Evolutionary conservation across 1,284 basidiomycete genomes (phyloP).

Genomic region (Heliocybe sulcata): DNA sequence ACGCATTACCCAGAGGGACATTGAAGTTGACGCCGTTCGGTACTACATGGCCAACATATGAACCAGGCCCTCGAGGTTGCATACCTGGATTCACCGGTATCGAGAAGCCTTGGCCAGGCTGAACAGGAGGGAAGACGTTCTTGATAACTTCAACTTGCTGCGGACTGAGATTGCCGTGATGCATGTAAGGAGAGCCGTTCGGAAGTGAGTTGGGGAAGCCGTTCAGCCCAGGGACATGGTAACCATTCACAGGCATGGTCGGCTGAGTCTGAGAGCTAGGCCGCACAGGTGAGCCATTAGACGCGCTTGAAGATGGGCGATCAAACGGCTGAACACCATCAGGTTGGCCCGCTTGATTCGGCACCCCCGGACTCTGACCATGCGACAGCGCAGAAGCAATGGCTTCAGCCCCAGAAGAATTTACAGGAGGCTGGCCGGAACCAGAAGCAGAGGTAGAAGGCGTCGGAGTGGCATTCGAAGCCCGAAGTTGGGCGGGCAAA

Average conservation of each 20-base stretch:
- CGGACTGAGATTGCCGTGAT: constrained; percentile 29
- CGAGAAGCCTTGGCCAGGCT: constrained; percentile 30
- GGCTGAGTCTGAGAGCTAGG: constrained; percentile 37
- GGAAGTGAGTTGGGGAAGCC: constrained; percentile 36
- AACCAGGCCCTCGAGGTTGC: constrained; percentile 19
- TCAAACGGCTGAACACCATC: neutral
- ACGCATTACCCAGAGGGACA: constrained; percentile 22
- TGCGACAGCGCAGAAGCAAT: neutral
- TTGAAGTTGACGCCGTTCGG: constrained; percentile 29
- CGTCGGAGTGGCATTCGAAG: neutral
- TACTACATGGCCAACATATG: constrained; percentile 26
- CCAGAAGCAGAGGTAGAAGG: neutral
- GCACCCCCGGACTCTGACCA: neutral
- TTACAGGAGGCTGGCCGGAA: neutral
- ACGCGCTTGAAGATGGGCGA: constrained; percentile 9
- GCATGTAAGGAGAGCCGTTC: constrained; percentile 23
- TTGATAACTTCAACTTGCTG: constrained; percentile 55
- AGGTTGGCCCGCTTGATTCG: neutral
- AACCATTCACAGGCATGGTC: constrained; percentile 13
- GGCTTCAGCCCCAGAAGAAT: neutral
- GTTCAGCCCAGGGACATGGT: constrained; percentile 25
- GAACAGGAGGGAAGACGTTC: constrained; percentile 32
- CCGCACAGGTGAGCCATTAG: constrained; percentile 22
- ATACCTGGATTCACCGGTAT: constrained; percentile 26
- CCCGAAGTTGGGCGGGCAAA: constrained; percentile 1